These are phyloP conservation scores for Coemansia sp. DNA, from an alignment of 192 early-diverging fungal species.

Conservation along the genomic window DNA sequence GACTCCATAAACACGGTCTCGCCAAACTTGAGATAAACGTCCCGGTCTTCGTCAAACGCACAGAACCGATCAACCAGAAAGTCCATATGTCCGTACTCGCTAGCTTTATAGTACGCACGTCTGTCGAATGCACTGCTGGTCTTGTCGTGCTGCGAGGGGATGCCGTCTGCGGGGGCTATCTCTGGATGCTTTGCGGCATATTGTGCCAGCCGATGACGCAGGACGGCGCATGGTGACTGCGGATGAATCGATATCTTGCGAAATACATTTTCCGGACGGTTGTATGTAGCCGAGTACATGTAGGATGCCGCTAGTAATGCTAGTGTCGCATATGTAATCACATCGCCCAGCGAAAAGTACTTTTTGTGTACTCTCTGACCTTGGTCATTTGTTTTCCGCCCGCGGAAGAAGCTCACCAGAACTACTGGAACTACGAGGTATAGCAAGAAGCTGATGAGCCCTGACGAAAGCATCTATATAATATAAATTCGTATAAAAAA, in stretches of 20 bases:
- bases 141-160: conserved; percentile 12
- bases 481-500: background rate
- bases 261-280: conserved; percentile 37
- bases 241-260: conserved; percentile 19
- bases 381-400: conserved; percentile 21
- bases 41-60: conserved; percentile 29
- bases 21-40: conserved; percentile 42
- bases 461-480: conserved; percentile 30
- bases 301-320: conserved; percentile 16
- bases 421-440: conserved; percentile 39
- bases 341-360: conserved; percentile 21
- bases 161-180: conserved; percentile 17
- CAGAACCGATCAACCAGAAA: conserved; percentile 50
- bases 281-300: conserved; percentile 12
- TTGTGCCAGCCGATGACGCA: conserved; percentile 20
- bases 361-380: conserved; percentile 14
- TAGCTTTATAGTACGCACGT: conserved; percentile 24
- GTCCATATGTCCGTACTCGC: conserved; percentile 38
- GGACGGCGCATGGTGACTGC: conserved; percentile 15
- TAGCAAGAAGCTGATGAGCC: conserved; percentile 32
- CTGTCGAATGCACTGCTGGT: conserved; percentile 5
- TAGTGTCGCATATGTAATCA: conserved; percentile 21
- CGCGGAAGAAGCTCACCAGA: conserved; percentile 27
- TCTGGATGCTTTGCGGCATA: conserved; percentile 12
- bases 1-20: conserved; percentile 39